Evolutionary conservation across 768 basidiomycete species (phyloP), one percentile per base, ranked within the genome.

Genomic region (Hebeloma cylindrosporum): DNA sequence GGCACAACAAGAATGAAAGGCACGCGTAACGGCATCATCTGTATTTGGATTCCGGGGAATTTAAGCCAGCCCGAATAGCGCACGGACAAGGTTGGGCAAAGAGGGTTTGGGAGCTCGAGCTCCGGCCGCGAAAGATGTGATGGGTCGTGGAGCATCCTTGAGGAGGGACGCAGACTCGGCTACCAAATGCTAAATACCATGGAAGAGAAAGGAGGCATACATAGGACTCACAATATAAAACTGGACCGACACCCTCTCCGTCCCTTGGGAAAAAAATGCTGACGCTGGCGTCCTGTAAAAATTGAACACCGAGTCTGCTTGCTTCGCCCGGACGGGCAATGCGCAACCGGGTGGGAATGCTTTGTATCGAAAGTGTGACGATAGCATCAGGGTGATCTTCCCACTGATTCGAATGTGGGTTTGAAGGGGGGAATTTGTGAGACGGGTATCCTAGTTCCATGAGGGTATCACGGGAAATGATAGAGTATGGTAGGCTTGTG

Each of bases 401-500:
- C 25, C 41, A 41, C 48, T 45, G 37, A 9, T 40, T 44, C 2
- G 41, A 37, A 29, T 46, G 41, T 8, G 49, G 38, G 18, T 49
- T 22, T 5, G 32, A 17, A 9, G 45, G 13, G 23, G 47, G 39
- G 9, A 57, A 37, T 2, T 37, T 42, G 29, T 43, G n/a, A 4
- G 39, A 8, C 3, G 55, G 48, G 43, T 56, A 57, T 27, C 64
- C 64, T 20, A 66, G 53, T 3, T 57, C 61, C 2, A 46, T 23
- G 21, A 66, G 54, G 7, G 62, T 61, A n/a, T 60, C 59, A 18
- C 58, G 50, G 14, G 62, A 60, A 23, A 66, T 63, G 28, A 60
- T 51, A 21, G 57, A 62, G 30, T 61, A 48, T 9, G 60, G 56
- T 4, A 56, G 53, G 14, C 63, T 62, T 14, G 62, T 66, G 41